Percentiles rank a stretch among this genome's conserved stretches.
phyloP scores from a whole-genome alignment of 345 rosid species.

The Iberis pinnata region DNA sequence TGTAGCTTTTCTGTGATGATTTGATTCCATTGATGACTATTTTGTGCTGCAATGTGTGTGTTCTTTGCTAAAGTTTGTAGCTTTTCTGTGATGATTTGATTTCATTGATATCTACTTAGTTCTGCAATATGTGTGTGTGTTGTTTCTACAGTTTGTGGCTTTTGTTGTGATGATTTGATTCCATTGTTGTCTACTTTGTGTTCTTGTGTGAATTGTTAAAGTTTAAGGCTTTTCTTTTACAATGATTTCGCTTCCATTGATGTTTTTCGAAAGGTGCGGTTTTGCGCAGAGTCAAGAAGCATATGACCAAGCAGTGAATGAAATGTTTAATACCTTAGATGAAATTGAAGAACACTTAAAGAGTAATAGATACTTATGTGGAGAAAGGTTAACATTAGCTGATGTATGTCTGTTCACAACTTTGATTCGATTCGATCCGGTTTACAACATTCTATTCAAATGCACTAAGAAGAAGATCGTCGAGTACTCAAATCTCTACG shows the following conservation, averaged over 20 bases:
- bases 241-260: conserved; percentile 4
- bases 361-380: conserved; percentile 61
- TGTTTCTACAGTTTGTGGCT: too few species aligned
- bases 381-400: conserved; percentile 51
- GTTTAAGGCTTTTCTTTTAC: conserved; percentile 7
- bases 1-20: too few species aligned
- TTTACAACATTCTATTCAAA: conserved; percentile 70
- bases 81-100: too few species aligned
- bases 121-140: too few species aligned
- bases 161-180: too few species aligned
- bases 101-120: too few species aligned
- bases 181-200: too few species aligned
- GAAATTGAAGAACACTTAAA: conserved; percentile 51
- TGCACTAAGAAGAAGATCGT: conserved; percentile 75
- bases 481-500: conserved; percentile 64
- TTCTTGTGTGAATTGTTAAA: too few species aligned
- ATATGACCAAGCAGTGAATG: conserved; percentile 60
- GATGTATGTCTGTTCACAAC: conserved; percentile 84
- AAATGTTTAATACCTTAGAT: conserved; percentile 52
- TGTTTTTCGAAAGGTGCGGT: conserved; percentile 48
- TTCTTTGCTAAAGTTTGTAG: too few species aligned
- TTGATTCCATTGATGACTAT: too few species aligned
- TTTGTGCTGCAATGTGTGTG: too few species aligned
- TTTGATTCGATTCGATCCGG: conserved; percentile 69
- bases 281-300: conserved; percentile 89